These are phyloP conservation scores for Jacaranda copaia DNA, from an alignment of 257 asterid genomes.

Conservation along the genomic window DNA sequence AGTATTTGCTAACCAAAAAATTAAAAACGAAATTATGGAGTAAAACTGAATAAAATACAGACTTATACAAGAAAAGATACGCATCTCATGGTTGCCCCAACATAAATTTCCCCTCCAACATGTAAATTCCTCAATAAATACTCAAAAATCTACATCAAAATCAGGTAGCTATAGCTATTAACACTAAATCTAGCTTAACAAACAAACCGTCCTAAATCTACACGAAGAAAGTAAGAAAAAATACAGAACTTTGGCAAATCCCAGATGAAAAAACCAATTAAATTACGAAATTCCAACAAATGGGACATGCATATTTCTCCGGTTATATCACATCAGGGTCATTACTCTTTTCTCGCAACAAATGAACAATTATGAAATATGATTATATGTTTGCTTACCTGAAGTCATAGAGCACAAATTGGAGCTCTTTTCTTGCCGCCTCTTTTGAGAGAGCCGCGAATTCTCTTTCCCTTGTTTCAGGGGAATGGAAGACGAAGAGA, in stretches of 20 bases:
- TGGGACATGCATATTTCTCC: neutral
- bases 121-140: slow-evolving; percentile 1
- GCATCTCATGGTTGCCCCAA: slow-evolving; percentile 16
- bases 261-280: slow-evolving; percentile 23
- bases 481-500: slow-evolving; percentile 15
- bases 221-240: neutral
- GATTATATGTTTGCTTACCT: slow-evolving; percentile 35
- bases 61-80: neutral
- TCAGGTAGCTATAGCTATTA: neutral
- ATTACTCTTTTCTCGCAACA: neutral
- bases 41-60: slow-evolving; percentile 7
- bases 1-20: neutral
- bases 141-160: neutral
- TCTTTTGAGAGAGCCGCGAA: slow-evolving; percentile 15
- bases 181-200: slow-evolving; percentile 5
- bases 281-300: slow-evolving; percentile 23
- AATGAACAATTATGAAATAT: slow-evolving; percentile 1
- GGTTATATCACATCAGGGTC: slow-evolving; percentile 16
- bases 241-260: slow-evolving; percentile 11
- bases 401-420: slow-evolving; percentile 49
- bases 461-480: slow-evolving; percentile 20
- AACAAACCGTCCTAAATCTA: neutral
- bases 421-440: neutral
- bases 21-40: neutral
- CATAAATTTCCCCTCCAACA: neutral